Conservation (phyloP, 768 basidiomycete genomes). For the Jaapia argillacea region DNA sequence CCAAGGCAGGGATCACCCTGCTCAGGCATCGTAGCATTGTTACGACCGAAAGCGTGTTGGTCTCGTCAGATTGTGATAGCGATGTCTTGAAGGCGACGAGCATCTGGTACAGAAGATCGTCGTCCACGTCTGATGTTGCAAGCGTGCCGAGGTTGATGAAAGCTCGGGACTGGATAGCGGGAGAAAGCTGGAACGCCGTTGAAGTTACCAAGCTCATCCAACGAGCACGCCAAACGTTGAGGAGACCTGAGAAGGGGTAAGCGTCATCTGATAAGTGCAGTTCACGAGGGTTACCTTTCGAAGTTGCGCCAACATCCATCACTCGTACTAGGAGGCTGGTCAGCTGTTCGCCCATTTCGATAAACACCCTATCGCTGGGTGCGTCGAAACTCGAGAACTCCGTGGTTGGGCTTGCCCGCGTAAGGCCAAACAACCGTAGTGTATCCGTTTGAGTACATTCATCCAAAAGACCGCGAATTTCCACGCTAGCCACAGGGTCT, state of each 20-base stretch:
- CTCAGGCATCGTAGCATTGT: conserved; percentile 86
- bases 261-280: background rate
- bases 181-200: conserved; percentile 84
- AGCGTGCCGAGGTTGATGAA: conserved; percentile 79
- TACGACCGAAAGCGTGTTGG: conserved; percentile 62
- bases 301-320: conserved; percentile 54
- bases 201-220: conserved; percentile 89
- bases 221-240: conserved; percentile 86
- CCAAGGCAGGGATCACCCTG: conserved; percentile 63
- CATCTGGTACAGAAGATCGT: conserved; percentile 90
- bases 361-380: conserved; percentile 36
- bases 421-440: conserved; percentile 66
- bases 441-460: conserved; percentile 46
- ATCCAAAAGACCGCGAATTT: conserved; percentile 53
- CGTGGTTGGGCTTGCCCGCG: conserved; percentile 49
- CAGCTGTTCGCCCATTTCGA: conserved; percentile 62
- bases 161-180: conserved; percentile 80
- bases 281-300: conserved; percentile 39
- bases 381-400: conserved; percentile 57
- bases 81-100: conserved; percentile 78
- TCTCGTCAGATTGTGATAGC: conserved; percentile 54
- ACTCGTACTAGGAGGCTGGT: conserved; percentile 52
- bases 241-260: conserved; percentile 37
- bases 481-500: conserved; percentile 41
- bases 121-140: conserved; percentile 80